Conservation (phyloP, 345 rosid species). For the Populus ilicifolia region DNA sequence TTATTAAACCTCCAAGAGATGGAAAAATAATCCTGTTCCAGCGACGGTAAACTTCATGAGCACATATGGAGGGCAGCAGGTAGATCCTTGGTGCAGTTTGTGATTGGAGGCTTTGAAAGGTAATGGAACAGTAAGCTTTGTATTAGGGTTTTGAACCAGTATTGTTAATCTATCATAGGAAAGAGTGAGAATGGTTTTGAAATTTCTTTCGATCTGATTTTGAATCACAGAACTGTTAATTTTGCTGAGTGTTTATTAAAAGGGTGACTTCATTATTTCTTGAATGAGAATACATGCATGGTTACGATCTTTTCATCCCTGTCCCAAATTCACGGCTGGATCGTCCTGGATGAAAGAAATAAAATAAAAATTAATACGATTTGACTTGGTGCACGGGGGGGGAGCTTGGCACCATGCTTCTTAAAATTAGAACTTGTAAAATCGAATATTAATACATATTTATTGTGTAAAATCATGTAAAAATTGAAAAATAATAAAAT, state of each 20-base stretch:
- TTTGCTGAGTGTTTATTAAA: neutral
- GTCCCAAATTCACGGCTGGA: neutral
- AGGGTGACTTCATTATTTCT: neutral
- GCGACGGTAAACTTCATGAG: neutral
- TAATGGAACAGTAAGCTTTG: constrained; percentile 10
- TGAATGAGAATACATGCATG: neutral
- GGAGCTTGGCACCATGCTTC: too few species aligned
- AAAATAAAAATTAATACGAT: neutral
- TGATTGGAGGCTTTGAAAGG: neutral
- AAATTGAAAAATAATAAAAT: too few species aligned
- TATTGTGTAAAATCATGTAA: too few species aligned
- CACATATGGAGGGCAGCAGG: neutral
- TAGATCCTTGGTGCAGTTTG: neutral
- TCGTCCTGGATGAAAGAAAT: neutral
- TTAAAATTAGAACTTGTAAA: too few species aligned
- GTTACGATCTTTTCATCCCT: neutral
- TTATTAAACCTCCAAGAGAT: neutral
- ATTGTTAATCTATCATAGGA: neutral
- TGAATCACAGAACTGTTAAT: neutral
- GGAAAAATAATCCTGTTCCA: neutral
- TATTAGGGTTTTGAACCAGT: neutral
- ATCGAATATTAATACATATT: too few species aligned
- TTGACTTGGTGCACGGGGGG: neutral
- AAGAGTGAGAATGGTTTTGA: neutral
- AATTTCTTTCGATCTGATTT: neutral